Percentiles rank a stretch among this genome's conserved stretches.
phyloP scores from a whole-genome alignment of 2,329 filamentous ascomycete species.

The Zymoseptoria ardabiliae region DNA sequence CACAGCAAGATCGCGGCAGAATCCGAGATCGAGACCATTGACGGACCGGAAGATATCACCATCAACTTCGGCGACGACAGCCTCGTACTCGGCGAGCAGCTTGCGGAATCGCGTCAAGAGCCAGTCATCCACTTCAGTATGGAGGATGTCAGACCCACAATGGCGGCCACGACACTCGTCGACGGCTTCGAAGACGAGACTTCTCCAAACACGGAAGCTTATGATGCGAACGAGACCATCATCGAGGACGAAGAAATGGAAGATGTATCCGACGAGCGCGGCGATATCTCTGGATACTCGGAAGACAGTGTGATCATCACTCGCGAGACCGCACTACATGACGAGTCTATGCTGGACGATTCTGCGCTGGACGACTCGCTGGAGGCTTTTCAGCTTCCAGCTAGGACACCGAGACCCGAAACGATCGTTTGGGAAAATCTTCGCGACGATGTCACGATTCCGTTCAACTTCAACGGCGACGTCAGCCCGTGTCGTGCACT shows the following conservation, averaged over 20 bases:
- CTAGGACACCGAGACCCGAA: conserved; percentile 16
- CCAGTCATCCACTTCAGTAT: not conserved
- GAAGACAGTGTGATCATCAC: conserved; percentile 17
- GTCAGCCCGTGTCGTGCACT: conserved; percentile 8
- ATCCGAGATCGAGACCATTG: not conserved
- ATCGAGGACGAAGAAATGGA: conserved; percentile 10
- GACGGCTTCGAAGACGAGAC: not conserved
- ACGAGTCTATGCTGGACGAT: not conserved
- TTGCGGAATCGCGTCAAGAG: not conserved
- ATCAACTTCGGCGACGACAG: not conserved
- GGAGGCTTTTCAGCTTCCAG: conserved; percentile 1
- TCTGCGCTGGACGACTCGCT: not conserved
- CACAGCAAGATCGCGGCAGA: not conserved
- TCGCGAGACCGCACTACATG: not conserved
- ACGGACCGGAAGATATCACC: not conserved
- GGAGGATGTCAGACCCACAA: not conserved
- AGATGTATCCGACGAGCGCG: conserved; percentile 2
- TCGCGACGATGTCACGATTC: conserved; percentile 24
- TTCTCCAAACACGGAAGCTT: not conserved
- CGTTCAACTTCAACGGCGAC: conserved; percentile 23
- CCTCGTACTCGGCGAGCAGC: not conserved
- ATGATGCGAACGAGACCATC: conserved; percentile 14
- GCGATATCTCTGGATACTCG: conserved; percentile 6
- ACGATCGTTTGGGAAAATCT: conserved; percentile 27
- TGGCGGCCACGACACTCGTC: not conserved